Evolutionary conservation across 208 protist species (phyloP).

Genomic region (Wallacemonas sp.): DNA sequence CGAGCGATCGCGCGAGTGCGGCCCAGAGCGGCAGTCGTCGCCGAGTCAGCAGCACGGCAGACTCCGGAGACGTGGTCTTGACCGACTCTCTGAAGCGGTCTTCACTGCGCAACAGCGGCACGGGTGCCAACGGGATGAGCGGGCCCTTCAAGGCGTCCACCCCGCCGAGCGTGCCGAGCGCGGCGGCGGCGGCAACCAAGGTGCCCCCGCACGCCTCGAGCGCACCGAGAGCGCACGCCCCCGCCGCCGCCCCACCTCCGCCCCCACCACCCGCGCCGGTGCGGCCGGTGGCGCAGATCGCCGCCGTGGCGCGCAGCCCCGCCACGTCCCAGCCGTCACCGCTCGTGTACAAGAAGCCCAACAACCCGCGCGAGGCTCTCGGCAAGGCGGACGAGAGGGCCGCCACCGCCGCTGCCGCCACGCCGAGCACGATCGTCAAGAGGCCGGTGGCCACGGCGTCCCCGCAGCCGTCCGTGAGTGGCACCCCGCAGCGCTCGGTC

Average conservation of each 20-base stretch:
- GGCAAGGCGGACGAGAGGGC: not conserved
- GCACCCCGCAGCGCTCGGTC: conserved; percentile 4
- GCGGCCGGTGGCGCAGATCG: not conserved
- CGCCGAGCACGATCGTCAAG: not conserved
- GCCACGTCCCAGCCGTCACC: not conserved
- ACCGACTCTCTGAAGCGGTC: not conserved
- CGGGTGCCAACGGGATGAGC: not conserved
- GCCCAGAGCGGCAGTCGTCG: no score
- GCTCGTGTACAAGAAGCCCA: conserved; percentile 14
- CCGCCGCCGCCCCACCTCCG: not conserved
- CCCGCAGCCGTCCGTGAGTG: no score
- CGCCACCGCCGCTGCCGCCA: not conserved
- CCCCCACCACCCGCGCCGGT: not conserved
- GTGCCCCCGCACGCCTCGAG: conserved; percentile 13
- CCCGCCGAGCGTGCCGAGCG: not conserved
- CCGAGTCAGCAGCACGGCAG: not conserved
- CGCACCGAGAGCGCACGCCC: not conserved
- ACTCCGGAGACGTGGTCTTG: not conserved
- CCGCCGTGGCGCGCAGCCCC: not conserved
- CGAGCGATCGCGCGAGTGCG: not conserved
- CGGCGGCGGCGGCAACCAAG: conserved; percentile 10
- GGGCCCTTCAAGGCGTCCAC: conserved; percentile 6
- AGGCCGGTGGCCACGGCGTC: no score
- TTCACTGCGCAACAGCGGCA: not conserved
- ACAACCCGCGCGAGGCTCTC: conserved; percentile 10